Conservation (phyloP, 208 protist genomes). For the Leishmania lainsoni region DNA sequence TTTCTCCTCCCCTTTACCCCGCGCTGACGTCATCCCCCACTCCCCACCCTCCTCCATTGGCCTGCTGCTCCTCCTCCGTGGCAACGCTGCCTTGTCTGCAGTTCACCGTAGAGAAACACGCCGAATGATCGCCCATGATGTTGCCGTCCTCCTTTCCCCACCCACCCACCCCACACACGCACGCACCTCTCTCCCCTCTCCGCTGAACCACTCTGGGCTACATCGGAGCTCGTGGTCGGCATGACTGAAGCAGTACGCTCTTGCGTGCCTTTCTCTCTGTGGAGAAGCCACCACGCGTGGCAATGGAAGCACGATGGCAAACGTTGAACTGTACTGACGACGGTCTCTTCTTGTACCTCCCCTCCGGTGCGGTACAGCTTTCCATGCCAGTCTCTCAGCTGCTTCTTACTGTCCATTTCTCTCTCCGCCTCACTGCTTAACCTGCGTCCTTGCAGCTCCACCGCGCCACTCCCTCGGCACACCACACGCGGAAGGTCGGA, state of each 20-base stretch:
- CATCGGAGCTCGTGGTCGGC: background rate
- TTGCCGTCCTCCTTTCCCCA: constrained; percentile 4
- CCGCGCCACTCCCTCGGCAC: background rate
- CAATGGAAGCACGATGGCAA: background rate
- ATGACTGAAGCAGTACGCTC: background rate
- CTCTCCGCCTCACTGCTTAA: background rate
- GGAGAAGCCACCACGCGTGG: background rate
- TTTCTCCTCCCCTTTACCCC: background rate
- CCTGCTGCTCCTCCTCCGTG: constrained; percentile 3
- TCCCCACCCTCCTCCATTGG: background rate
- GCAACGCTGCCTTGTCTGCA: constrained; percentile 8
- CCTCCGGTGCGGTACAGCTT: background rate
- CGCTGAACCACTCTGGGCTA: background rate
- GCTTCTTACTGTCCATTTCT: background rate
- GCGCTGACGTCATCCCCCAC: background rate
- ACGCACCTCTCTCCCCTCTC: background rate
- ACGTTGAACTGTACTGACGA: background rate
- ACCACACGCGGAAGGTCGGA: background rate
- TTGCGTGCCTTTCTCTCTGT: background rate
- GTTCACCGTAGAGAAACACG: no score
- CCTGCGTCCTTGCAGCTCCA: background rate
- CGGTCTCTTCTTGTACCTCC: background rate
- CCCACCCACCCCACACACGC: background rate
- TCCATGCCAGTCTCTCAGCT: background rate
- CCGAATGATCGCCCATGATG: background rate